Conservation (phyloP, 2,329 filamentous ascomycete genomes). For the Grosmannia serpens region DNA sequence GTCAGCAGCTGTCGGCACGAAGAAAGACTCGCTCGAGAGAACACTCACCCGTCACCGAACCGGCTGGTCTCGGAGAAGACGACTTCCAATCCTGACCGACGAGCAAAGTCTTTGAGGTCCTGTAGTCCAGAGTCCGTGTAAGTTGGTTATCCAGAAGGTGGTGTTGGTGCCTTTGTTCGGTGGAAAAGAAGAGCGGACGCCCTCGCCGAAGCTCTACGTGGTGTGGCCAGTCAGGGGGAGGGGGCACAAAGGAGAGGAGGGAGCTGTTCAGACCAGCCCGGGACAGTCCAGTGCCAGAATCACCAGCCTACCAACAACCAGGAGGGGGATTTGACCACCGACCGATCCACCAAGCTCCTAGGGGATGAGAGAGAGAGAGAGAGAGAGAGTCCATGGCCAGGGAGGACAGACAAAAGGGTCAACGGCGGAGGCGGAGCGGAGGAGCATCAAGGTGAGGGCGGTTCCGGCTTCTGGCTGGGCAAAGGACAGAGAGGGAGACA, state of each 20-base stretch:
- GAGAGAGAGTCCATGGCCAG: background rate
- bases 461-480: background rate
- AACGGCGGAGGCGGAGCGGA: background rate
- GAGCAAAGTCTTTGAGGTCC: conserved; percentile 99
- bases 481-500: background rate
- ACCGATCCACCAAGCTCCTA: background rate
- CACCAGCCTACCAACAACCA: background rate
- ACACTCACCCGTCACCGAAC: conserved; percentile 80
- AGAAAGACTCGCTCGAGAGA: conserved; percentile 17
- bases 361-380: background rate
- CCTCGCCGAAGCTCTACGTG: background rate
- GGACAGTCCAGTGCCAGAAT: background rate
- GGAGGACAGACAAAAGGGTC: background rate
- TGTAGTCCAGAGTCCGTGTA: conserved; percentile 71
- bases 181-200: background rate
- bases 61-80: conserved; percentile 95
- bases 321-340: background rate
- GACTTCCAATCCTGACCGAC: conserved; percentile 91
- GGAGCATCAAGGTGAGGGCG: background rate
- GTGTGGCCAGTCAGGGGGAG: background rate
- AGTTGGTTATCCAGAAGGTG: conserved; percentile 42
- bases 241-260: background rate
- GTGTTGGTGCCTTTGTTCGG: background rate
- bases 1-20: background rate
- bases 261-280: background rate